A percentile compares a stretch with the other conserved stretches of the same genome.
These are phyloP conservation scores for Nemania sp. DNA, from an alignment of 2,329 filamentous ascomycete species.

Conservation along the genomic window DNA sequence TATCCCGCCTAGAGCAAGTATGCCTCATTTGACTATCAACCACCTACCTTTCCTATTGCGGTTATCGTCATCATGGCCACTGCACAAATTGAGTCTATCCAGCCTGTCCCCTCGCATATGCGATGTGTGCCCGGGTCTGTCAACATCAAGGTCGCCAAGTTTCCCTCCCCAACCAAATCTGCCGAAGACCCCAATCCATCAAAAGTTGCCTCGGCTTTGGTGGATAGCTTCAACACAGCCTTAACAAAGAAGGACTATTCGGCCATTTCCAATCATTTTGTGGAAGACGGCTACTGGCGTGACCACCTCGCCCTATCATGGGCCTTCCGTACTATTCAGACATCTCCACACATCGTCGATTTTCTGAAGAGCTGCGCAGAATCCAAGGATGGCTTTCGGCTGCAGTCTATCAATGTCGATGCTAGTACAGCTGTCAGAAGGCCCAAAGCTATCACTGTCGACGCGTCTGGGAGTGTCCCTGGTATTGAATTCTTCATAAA, in stretches of 20 bases:
- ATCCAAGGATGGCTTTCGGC: slow-evolving; percentile 18
- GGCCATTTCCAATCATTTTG: slow-evolving; percentile 13
- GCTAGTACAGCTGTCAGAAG: background rate
- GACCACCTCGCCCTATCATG: slow-evolving; percentile 26
- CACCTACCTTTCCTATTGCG: background rate
- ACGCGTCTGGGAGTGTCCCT: slow-evolving; percentile 52
- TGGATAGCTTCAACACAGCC: slow-evolving; percentile 20
- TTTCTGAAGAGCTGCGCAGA: slow-evolving; percentile 13
- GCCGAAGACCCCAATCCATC: slow-evolving; percentile 10
- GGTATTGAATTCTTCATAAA: slow-evolving; percentile 64
- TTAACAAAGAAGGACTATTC: slow-evolving; percentile 8
- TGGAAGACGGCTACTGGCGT: slow-evolving; percentile 27
- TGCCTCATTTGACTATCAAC: background rate
- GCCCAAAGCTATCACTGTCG: slow-evolving; percentile 14
- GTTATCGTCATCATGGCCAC: slow-evolving; percentile 20
- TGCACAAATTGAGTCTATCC: slow-evolving; percentile 16
- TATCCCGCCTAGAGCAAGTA: background rate
- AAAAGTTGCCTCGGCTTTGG: slow-evolving; percentile 7
- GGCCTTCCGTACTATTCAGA: slow-evolving; percentile 27
- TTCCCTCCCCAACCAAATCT: slow-evolving; percentile 17
- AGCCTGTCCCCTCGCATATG: slow-evolving; percentile 19
- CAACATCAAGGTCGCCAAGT: slow-evolving; percentile 25
- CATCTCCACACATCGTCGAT: slow-evolving; percentile 10
- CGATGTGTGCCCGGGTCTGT: slow-evolving; percentile 27
- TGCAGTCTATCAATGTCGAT: slow-evolving; percentile 16